A percentile compares a stretch with the other conserved stretches of the same genome.
Conservation (phyloP, 169 alveolate species). For the Babesia microti region DNA sequence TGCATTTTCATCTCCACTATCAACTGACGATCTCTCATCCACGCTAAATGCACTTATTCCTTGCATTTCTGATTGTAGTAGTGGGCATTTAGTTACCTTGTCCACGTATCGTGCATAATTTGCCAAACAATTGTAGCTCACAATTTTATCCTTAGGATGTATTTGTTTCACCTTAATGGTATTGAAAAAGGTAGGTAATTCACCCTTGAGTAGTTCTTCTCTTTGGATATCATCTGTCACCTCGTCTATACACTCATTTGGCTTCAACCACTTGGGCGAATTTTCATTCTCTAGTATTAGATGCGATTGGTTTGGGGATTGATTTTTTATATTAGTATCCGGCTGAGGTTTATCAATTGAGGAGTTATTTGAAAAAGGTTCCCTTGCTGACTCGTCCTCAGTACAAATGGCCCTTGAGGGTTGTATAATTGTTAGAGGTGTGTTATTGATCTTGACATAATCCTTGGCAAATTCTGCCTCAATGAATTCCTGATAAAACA, state of each 20-base stretch:
- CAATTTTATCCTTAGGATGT: constrained; percentile 31
- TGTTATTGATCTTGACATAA: no score
- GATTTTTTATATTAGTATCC: no score
- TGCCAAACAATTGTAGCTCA: constrained; percentile 26
- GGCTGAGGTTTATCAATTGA: no score
- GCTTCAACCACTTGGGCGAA: no score
- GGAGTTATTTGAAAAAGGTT: no score
- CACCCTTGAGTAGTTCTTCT: constrained; percentile 28
- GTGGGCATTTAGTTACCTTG: constrained; percentile 45
- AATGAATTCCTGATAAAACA: constrained; percentile 35
- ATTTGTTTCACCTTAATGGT: constrained; percentile 7
- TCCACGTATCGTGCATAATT: constrained; percentile 37
- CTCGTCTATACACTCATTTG: no score
- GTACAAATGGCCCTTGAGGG: no score
- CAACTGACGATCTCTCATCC: constrained; percentile 10
- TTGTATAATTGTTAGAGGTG: no score
- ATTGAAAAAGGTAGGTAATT: constrained; percentile 14
- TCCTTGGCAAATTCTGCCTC: constrained; percentile 26
- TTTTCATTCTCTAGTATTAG: no score
- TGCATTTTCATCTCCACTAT: constrained; percentile 3
- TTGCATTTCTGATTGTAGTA: constrained; percentile 21
- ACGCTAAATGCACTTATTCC: constrained; percentile 17
- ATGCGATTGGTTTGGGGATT: no score
- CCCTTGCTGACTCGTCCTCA: no score
- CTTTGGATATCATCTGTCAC: constrained; percentile 17